Evolutionary conservation across 148 eudicot species (phyloP), one percentile per base, ranked within the genome.

Genomic region (Chenopodium berlandieri): DNA sequence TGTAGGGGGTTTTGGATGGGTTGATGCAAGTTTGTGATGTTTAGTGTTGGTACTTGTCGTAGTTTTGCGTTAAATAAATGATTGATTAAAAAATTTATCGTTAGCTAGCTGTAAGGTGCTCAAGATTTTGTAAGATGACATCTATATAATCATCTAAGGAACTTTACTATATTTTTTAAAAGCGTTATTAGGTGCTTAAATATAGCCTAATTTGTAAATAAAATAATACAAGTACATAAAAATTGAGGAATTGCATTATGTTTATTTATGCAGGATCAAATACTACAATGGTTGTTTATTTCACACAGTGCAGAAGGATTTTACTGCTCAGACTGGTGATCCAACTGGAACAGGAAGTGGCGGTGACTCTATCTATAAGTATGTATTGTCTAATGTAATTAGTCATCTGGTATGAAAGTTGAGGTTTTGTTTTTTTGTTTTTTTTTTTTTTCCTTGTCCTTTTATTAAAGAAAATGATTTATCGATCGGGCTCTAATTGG

Each of bases 261-360:
- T 62, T 74, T 73, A 25, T 22, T 75, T 56, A 69, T 87, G 84
- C 91, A 96, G 97, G 89, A 96, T 92, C 72, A 96, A 96, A 75
- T 96, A 96, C 85, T 96, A 93, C 83, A 92, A 96, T 84, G 98
- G 98, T 31, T 96, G 98, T 78, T 81, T 96, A 73, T 96, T 96
- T 86, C 98, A 96, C 86, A 94, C 89, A 0, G 90, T 96, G 65
- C 98, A 93, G 79, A 94, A 92, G 83, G 97, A 94, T 87, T 96
- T 96, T 76, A 92, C 97, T 30, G 98, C 95, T 17, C 99, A 96
- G 84, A 96, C 99, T 0, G 99, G 98, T 30, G 97, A 96, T 87
- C 98, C 98, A 50, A 91, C 94, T 5, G 98, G 99, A 46, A 94
- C 90, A 0, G 97, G 99, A 7, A 76, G 88, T 63, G 94, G 94